Conservation (phyloP, 805 yeast genomes). For the Saturnispora bothae region DNA sequence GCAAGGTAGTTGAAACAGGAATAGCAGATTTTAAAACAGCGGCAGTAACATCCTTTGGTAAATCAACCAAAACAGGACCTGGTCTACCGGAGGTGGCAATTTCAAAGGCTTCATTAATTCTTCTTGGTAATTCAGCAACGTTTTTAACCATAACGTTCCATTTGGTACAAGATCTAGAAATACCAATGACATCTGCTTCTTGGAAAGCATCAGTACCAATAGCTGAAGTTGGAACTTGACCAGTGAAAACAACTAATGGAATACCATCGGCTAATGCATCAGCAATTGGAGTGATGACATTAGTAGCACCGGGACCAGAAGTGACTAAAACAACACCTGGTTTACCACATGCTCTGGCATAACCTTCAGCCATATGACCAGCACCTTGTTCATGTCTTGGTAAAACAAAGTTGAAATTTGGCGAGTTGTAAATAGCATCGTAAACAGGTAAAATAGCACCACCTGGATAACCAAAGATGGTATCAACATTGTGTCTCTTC, state of each 20-base stretch:
- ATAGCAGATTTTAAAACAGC: slow-evolving; percentile 78
- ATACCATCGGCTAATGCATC: slow-evolving; percentile 97
- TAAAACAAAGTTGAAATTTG: slow-evolving; percentile 77
- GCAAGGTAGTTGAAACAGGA: slow-evolving; percentile 70
- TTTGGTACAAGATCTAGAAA: slow-evolving; percentile 93
- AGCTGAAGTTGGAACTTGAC: slow-evolving; percentile 92
- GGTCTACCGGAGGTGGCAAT: slow-evolving; percentile 95
- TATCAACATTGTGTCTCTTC: slow-evolving; percentile 91
- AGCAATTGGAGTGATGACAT: slow-evolving; percentile 96
- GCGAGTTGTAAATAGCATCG: slow-evolving; percentile 91
- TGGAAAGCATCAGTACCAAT: slow-evolving; percentile 99
- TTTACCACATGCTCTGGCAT: slow-evolving; percentile 89
- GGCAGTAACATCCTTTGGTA: slow-evolving; percentile 97
- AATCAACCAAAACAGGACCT: slow-evolving; percentile 94
- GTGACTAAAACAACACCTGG: slow-evolving; percentile 97
- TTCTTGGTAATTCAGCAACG: slow-evolving; percentile 86
- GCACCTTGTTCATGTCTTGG: slow-evolving; percentile 99
- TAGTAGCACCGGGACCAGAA: slow-evolving; percentile 99
- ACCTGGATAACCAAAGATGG: slow-evolving; percentile 96
- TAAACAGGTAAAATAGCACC: slow-evolving; percentile 98
- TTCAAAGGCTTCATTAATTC: slow-evolving; percentile 97
- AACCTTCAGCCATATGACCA: slow-evolving; percentile 99
- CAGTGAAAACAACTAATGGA: slow-evolving; percentile 92
- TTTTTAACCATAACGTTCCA: slow-evolving; percentile 98
- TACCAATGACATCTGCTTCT: slow-evolving; percentile 97